Evolutionary conservation across 177 flowering plant species (phyloP), one percentile per base, ranked within the genome.

Genomic region (Vitis hybrid): DNA sequence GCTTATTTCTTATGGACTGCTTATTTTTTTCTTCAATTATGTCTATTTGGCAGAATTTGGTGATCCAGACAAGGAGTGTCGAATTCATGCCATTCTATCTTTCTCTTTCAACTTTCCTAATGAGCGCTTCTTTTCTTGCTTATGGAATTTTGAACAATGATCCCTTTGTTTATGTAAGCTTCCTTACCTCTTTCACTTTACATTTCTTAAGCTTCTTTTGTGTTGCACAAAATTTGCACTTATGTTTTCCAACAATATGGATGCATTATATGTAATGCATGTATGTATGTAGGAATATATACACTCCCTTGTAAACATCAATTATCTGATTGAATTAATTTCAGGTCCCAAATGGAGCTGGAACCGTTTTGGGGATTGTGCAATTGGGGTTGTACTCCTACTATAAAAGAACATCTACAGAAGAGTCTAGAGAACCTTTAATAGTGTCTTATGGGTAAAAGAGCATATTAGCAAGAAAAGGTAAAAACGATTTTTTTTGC

Each of bases 281-380:
- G 7, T 39, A 8, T 39, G 7, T 8, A 39, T 39, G 48, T 8
- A 39, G 48, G 7, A 39, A 39, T 39, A 39, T 39, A 8, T 39
- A 39, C 16, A 18, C n/a, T 12, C 3, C 20, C 29, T 29, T 26
- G 12, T 52, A 61, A 8, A 29, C 0, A 29, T 29, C 31, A 29
- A 29, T 29, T 57, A 2, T 13, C 14, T 69, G 39, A 59, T 18
- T 61, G 3, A 59, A 68, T 80, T 52, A 62, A 68, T 76, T 84
- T 72, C 94, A 94, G 98, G 85, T 85, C 26, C 98, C 98, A 61
- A 94, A 94, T 81, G 97, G 93, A 13, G 82, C 90, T 67, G 98
- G 97, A 55, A 79, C 93, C 8, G 6, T 88, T 58, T 76, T 94
- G 70, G 98, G 97, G 50, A 69, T 75, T 50, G 74, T 81, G 56